These are phyloP conservation scores for Aureobasidium sp. DNA, from an alignment of 2,329 filamentous ascomycete species.

Conservation along the genomic window DNA sequence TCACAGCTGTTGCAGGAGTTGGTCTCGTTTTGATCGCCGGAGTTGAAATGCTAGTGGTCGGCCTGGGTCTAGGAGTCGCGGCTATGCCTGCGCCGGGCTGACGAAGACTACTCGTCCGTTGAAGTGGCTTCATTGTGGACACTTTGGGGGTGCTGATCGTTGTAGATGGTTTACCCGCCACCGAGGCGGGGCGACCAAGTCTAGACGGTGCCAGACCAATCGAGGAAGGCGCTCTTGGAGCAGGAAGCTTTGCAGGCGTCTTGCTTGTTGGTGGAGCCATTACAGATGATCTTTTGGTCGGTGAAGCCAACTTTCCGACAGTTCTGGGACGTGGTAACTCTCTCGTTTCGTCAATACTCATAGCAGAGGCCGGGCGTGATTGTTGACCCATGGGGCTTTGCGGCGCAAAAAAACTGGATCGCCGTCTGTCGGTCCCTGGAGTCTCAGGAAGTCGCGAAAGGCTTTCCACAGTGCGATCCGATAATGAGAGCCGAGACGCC, in stretches of 20 bases:
- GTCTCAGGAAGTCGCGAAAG: constrained; percentile 70
- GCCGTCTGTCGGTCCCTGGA: constrained; percentile 56
- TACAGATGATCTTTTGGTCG: constrained; percentile 25
- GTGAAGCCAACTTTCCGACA: constrained; percentile 22
- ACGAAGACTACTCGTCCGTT: constrained; percentile 1
- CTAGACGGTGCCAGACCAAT: background rate
- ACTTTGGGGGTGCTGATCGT: constrained; percentile 17
- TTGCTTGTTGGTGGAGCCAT: constrained; percentile 23
- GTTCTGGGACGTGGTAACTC: constrained; percentile 29
- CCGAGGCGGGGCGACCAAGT: background rate
- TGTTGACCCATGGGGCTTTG: constrained; percentile 54
- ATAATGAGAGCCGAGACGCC: constrained; percentile 50
- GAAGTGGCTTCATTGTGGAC: background rate
- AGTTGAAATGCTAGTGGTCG: background rate
- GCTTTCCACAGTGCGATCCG: constrained; percentile 80
- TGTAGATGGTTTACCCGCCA: background rate
- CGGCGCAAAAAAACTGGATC: constrained; percentile 64
- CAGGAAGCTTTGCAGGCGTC: background rate
- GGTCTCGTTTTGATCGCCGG: background rate
- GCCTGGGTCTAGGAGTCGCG: constrained; percentile 4
- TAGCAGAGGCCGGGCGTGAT: constrained; percentile 52
- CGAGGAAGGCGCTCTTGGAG: background rate
- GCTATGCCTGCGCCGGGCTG: background rate
- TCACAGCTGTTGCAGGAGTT: background rate
- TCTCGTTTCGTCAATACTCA: constrained; percentile 43